Evolutionary conservation across 257 asterid species (phyloP), one percentile per base, ranked within the genome.

Genomic region (Ajuga chamaepitys): DNA sequence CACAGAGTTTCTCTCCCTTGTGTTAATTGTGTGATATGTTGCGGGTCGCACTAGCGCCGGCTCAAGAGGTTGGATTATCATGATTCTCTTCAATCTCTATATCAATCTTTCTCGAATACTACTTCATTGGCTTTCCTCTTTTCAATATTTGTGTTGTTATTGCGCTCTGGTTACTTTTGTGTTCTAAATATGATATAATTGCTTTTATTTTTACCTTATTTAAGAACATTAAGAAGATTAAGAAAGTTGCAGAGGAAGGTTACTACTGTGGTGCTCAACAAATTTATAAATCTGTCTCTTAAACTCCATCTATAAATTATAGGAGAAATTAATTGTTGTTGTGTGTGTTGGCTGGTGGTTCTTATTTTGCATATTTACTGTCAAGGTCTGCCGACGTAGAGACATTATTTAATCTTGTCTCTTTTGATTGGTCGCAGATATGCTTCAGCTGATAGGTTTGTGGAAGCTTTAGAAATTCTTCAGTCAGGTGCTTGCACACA

Each of bases 261-360:
- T 83, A 88, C 84, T 82, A 72, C 80, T 90, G 90, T 78, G 99
- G 96, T 52, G 99, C 99, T 71, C 99, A 88, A 70, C 99, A 94
- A 83, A 86, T 94, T 96, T 86, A 89, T 50, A 94, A 94, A 72
- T 88, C 99, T 64, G 35, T 42, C 12, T 17, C 9, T 21, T 52
- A 13, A 57, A 56, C 28, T 65, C 25, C 22, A 18, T 24, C 37
- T 34, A 14, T 60, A 38, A 44, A 47, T 26, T 18, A 17, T n/a
- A 4, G 73, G 77, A 9, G 86, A 77, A n/a, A 84, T 75, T 45
- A 71, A 78, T 75, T 75, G 55, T 53, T 21, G 25, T 26, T 48
- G 58, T n/a, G n/a, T 16, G 9, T 28, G 38, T n/a, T 17, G 48
- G 42, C 4, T 38, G 45, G 22, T 37, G 25, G 16, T 13, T 45